Percentiles rank a stretch among this genome's conserved stretches.
Conservation (phyloP, 371 early-diverging fungal species). For the Capillidium rhysosporum region DNA sequence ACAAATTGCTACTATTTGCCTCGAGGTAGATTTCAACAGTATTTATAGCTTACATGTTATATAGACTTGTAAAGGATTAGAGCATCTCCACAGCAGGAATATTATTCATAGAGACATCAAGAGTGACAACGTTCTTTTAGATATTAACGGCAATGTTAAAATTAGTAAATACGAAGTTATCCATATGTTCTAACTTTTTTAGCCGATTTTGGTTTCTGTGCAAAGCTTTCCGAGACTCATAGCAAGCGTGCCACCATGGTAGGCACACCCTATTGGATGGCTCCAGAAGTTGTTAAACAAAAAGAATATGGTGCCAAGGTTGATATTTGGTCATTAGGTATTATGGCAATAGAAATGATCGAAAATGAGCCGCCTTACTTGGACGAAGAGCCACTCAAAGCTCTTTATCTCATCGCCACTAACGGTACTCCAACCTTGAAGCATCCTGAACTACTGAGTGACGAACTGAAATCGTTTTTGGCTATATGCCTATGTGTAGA, state of each 20-base stretch:
- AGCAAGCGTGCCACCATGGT: conserved; percentile 62
- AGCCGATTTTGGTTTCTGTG: conserved; percentile 83
- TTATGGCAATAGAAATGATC: conserved; percentile 28
- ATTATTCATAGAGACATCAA: conserved; percentile 94
- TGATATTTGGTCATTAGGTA: conserved; percentile 89
- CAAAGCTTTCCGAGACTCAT: conserved; percentile 44
- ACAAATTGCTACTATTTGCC: conserved; percentile 41
- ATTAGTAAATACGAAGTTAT: conserved; percentile 57
- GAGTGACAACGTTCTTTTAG: conserved; percentile 58
- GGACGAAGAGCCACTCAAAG: conserved; percentile 5
- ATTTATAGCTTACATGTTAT: conserved; percentile 34
- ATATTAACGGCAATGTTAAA: conserved; percentile 49
- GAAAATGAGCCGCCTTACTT: conserved; percentile 10
- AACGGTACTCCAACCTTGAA: conserved; percentile 31
- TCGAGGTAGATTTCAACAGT: conserved; percentile 43
- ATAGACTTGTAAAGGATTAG: conserved; percentile 54
- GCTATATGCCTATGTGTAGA: conserved; percentile 80
- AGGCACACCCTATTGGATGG: conserved; percentile 81
- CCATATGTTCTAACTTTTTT: conserved; percentile 43
- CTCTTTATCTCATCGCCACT: conserved; percentile 38
- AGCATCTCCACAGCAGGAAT: conserved; percentile 69
- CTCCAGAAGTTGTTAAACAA: conserved; percentile 77
- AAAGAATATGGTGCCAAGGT: conserved; percentile 71
- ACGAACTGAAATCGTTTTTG: conserved; percentile 68
- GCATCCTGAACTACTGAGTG: conserved; percentile 36